Conservation (phyloP, 2,329 filamentous ascomycete species). For the Fusarium setosum region DNA sequence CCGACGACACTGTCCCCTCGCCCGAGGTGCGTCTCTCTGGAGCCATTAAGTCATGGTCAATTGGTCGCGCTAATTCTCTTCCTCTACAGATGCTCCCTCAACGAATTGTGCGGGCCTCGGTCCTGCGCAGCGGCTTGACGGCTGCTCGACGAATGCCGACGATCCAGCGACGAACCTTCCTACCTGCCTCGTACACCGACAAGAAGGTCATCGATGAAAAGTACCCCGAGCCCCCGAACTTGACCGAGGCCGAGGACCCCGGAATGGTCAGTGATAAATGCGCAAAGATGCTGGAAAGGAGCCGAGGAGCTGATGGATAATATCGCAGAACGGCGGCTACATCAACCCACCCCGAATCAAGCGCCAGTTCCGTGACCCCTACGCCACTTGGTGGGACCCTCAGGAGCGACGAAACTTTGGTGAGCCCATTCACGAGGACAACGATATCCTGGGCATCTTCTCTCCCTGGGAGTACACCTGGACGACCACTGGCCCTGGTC, state of each 20-base stretch:
- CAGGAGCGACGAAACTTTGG: slow-evolving; percentile 98
- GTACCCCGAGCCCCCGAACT: slow-evolving; percentile 59
- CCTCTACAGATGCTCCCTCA: slow-evolving; percentile 68
- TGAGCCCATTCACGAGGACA: slow-evolving; percentile 96
- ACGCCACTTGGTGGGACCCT: slow-evolving; percentile 96
- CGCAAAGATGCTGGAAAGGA: slow-evolving; percentile 9
- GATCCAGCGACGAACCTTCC: slow-evolving; percentile 67
- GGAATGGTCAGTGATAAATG: slow-evolving; percentile 65
- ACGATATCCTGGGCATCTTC: slow-evolving; percentile 92
- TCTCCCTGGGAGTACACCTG: slow-evolving; percentile 91
- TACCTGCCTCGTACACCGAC: slow-evolving; percentile 62
- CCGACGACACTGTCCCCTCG: slow-evolving; percentile 44
- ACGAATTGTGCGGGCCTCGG: slow-evolving; percentile 65
- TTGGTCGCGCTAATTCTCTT: slow-evolving; percentile 27
- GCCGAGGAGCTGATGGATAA: slow-evolving; percentile 39
- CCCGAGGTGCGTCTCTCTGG: slow-evolving; percentile 44
- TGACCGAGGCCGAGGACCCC: slow-evolving; percentile 73
- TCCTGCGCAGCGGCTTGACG: slow-evolving; percentile 56
- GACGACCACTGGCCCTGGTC: slow-evolving; percentile 75
- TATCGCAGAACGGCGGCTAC: slow-evolving; percentile 81
- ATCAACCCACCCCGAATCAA: slow-evolving; percentile 84
- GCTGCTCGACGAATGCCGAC: slow-evolving; percentile 62
- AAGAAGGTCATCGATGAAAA: slow-evolving; percentile 61
- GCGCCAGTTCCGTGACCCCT: slow-evolving; percentile 91
- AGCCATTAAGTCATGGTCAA: neutral